Conservation (phyloP, 169 alveolate species). For the Plasmodium vinckei region DNA sequence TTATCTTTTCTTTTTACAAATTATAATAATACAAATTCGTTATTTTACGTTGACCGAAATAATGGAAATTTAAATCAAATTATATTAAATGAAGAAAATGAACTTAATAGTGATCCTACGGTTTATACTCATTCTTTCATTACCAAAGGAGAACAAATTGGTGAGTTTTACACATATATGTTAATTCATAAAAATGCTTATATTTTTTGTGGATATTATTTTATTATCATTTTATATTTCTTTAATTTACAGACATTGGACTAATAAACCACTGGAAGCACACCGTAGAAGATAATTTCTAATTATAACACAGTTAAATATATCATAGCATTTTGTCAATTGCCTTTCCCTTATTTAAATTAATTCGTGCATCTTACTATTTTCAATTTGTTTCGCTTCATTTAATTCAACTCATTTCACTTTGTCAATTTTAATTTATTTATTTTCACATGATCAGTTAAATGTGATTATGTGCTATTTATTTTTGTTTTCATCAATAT, state of each 20-base stretch:
- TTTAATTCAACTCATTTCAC: too few species aligned
- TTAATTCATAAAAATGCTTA: background rate
- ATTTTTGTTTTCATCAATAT: too few species aligned
- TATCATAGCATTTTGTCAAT: background rate
- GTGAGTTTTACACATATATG: conserved; percentile 4
- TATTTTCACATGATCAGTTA: too few species aligned
- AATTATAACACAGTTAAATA: background rate
- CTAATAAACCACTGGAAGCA: conserved; percentile 59
- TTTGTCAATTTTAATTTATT: too few species aligned
- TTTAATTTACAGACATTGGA: conserved; percentile 51
- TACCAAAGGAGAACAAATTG: background rate
- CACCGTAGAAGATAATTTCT: conserved; percentile 28
- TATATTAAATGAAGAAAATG: conserved; percentile 6
- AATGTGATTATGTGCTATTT: too few species aligned
- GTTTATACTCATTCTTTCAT: conserved; percentile 27
- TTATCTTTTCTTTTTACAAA: conserved; percentile 30
- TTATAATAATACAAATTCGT: background rate
- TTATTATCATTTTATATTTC: background rate
- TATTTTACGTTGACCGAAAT: conserved; percentile 36
- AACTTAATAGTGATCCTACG: conserved; percentile 7
- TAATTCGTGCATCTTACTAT: too few species aligned
- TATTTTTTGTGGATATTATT: background rate
- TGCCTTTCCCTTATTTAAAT: too few species aligned
- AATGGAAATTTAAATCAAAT: conserved; percentile 37
- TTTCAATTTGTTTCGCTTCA: too few species aligned